These are phyloP conservation scores for Phytopythium montanum DNA, from an alignment of 352 stramenopile species.

Conservation along the genomic window DNA sequence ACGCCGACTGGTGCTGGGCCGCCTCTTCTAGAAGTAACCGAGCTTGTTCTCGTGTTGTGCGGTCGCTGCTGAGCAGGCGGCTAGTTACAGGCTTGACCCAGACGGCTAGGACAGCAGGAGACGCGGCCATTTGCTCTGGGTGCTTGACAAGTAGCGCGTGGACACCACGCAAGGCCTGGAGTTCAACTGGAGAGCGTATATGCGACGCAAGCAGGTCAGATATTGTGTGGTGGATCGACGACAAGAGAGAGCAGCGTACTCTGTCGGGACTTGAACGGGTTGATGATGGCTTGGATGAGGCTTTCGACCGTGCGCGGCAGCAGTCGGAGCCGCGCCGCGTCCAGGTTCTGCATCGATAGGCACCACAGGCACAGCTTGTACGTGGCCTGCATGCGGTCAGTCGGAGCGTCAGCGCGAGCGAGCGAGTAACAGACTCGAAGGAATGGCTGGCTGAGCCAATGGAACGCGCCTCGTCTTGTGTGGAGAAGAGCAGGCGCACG, in stretches of 20 bases:
- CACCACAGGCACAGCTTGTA: slow-evolving; percentile 75
- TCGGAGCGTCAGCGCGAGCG: neutral
- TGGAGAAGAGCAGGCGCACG: slow-evolving; percentile 45
- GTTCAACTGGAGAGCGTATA: slow-evolving; percentile 26
- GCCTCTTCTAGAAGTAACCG: slow-evolving; percentile 47
- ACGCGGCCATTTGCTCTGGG: slow-evolving; percentile 27
- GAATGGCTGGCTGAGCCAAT: neutral
- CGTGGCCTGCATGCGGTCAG: slow-evolving; percentile 18
- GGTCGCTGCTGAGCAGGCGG: slow-evolving; percentile 48
- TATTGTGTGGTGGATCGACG: too few relatives aligned
- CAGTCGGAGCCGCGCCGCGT: slow-evolving; percentile 36
- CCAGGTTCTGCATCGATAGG: slow-evolving; percentile 58
- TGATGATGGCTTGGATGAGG: slow-evolving; percentile 64
- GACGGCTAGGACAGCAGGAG: slow-evolving; percentile 27
- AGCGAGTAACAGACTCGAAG: neutral
- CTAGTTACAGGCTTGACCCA: slow-evolving; percentile 53
- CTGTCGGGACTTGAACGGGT: slow-evolving; percentile 61
- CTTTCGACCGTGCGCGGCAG: slow-evolving; percentile 53
- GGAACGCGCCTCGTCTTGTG: slow-evolving; percentile 34
- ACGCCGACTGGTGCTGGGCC: slow-evolving; percentile 23
- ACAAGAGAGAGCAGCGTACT: slow-evolving; percentile 22
- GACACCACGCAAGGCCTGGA: slow-evolving; percentile 61
- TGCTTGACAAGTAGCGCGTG: slow-evolving; percentile 53
- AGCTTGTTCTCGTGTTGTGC: slow-evolving; percentile 38
- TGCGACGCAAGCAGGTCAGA: too few relatives aligned